Evolutionary conservation across 257 asterid species (phyloP), one percentile per base, ranked within the genome.

Genomic region (Solanum medicagineum): DNA sequence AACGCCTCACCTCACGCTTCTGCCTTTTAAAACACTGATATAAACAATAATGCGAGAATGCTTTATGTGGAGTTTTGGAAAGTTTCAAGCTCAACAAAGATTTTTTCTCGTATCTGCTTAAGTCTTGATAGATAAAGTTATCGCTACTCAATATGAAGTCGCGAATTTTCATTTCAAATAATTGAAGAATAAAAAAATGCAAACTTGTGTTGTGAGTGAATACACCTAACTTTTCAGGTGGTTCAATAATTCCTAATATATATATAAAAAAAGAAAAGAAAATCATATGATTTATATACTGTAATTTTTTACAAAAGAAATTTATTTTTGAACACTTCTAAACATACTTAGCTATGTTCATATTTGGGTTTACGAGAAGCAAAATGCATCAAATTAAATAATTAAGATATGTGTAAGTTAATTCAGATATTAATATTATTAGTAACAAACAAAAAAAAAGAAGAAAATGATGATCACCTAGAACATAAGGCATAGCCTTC

Each of bases 401-500:
- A 2, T 5, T 10, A 0, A 40, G 0, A 15, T 40, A 0, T 1
- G 16, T 40, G 26, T 2, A 19, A 19, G 53, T 69, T 69, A 3
- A 0, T 9, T 0, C 0, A 4, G 2, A 22, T 0, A 24, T 0
- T 13, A 3, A 0, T 0, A 42, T 7, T 14, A 47, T n/a, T 7
- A 1, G 1, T 7, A 22, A 44, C 14, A 79, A 2, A 11, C 22
- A 36, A 55, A 42, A 8, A 68, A 65, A 81, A 66, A 55, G 79
- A 80, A 70, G 87, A 85, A 86, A 75, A 80, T 81, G 79, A 71
- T 19, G 20, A 44, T 55, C 20, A 94, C 97, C 97, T 81, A 94
- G 85, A 65, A 94, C 83, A 65, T 81, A 93, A 22, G 94, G 93
- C 94, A 94, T 94, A 89, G 95, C 87, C 71, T 85, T 94, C 97